Evolutionary conservation across 352 stramenopile genomes (phyloP), one percentile per base, ranked within the genome.

Genomic region (Phytophthora vignae): DNA sequence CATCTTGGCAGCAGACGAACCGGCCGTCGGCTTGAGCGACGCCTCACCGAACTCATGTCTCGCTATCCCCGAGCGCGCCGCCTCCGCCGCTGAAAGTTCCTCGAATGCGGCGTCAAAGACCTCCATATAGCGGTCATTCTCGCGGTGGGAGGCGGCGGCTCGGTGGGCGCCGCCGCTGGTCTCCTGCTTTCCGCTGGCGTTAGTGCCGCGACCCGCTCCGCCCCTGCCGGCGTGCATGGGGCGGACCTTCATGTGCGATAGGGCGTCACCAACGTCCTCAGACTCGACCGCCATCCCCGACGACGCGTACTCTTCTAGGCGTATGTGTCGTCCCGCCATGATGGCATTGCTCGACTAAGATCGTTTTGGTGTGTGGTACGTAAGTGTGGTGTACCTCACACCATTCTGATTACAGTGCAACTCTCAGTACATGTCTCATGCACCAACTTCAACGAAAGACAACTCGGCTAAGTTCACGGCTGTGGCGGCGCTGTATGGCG

Each of bases 121-220:
- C 14, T 88, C 78, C 73, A 94, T 84, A 73, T 95, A 96, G 46
- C 60, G 66, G 55, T 96, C 87, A 33, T 94, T 90, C 48, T 87
- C 70, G n/a, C 71, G 73, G 64, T 96, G 88, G 6, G 82, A 89
- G 25, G 65, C 54, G 50, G 70, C 77, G 10, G 87, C 83, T 1
- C 67, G 71, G 33, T 82, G 69, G 15, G 58, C 49, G 12, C 54
- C 60, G 14, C 7, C 25, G 25, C 40, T 15, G 27, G 27, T 7
- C 27, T 31, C 27, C 27, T 31, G 27, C 33, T 15, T 40, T 10
- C 12, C 33, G 33, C 12, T 14, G 9, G 10, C 33, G 33, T 38
- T 38, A 6, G 11, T 1, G 31, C 9, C 4, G 33, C 10, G 33
- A 40, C 25, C 4, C 17, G 10, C 42, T 2, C 19, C 9, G 31